Conservation (phyloP, 345 rosid species). For the Angophora floribunda region DNA sequence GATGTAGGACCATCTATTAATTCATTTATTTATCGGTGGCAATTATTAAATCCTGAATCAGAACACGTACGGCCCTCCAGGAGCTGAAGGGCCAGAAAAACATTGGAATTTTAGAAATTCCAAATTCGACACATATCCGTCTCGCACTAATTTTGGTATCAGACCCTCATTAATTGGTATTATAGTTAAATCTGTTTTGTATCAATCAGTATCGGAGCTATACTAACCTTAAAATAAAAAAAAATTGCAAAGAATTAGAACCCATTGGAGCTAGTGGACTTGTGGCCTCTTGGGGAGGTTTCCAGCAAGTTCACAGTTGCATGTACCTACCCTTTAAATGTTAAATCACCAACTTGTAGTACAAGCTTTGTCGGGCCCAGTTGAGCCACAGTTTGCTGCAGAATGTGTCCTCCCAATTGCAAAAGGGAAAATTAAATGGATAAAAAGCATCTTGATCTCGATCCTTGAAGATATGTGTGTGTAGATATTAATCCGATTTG, state of each 20-base stretch:
- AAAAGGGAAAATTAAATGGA: not conserved
- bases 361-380: not conserved
- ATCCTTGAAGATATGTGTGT: not conserved
- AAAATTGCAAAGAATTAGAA: not conserved
- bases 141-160: not conserved
- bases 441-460: not conserved
- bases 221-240: not conserved
- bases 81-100: not conserved
- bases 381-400: not conserved
- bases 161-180: not conserved
- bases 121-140: not conserved
- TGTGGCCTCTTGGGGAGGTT: not conserved
- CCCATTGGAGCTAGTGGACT: not conserved
- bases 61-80: not conserved
- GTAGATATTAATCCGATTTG: not conserved
- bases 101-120: not conserved
- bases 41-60: not conserved
- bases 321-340: not conserved
- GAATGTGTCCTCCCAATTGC: not conserved
- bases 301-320: not conserved
- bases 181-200: not conserved
- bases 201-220: not conserved
- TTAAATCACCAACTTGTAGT: not conserved
- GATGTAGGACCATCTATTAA: not conserved
- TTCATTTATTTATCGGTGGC: not conserved